A percentile compares a stretch with the other conserved stretches of the same genome.
These are phyloP conservation scores for Erucastrum elatum DNA, from an alignment of 345 rosid species.

Conservation along the genomic window DNA sequence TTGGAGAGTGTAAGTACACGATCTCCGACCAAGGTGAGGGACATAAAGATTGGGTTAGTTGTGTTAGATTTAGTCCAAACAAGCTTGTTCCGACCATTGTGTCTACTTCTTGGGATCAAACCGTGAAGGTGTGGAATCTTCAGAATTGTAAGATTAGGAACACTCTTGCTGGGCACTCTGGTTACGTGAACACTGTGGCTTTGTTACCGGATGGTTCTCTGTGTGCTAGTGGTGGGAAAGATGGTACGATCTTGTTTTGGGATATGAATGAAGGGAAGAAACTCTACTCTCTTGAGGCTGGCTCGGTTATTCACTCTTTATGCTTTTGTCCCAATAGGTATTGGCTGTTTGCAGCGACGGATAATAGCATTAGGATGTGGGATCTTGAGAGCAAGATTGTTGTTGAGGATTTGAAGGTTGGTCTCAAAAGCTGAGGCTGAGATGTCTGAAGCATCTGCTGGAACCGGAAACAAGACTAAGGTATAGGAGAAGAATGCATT, in stretches of 20 bases:
- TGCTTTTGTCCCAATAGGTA: conserved; percentile 38
- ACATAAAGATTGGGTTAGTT: not conserved
- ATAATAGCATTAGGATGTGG: not conserved
- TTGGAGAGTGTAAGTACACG: not conserved
- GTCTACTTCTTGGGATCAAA: not conserved
- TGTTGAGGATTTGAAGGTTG: not conserved
- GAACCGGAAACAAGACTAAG: not conserved
- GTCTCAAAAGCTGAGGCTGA: not conserved
- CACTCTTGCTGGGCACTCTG: conserved; percentile 66
- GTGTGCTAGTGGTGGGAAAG: conserved; percentile 89
- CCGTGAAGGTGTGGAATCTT: not conserved
- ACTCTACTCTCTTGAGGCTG: conserved; percentile 78
- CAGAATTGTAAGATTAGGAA: conserved; percentile 34
- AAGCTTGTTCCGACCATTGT: not conserved
- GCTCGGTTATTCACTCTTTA: conserved; percentile 62
- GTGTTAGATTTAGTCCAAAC: not conserved
- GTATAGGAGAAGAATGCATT: no score
- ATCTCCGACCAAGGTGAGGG: not conserved
- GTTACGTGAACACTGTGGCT: conserved; percentile 79
- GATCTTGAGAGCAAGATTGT: not conserved
- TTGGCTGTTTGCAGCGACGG: not conserved
- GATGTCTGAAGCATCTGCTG: no score
- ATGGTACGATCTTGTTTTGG: conserved; percentile 78
- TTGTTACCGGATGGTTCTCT: conserved; percentile 87
- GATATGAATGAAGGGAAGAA: conserved; percentile 91